phyloP scores from a whole-genome alignment of 2,329 filamentous ascomycete genomes.

The Ceratocystis cacaofunesta region DNA sequence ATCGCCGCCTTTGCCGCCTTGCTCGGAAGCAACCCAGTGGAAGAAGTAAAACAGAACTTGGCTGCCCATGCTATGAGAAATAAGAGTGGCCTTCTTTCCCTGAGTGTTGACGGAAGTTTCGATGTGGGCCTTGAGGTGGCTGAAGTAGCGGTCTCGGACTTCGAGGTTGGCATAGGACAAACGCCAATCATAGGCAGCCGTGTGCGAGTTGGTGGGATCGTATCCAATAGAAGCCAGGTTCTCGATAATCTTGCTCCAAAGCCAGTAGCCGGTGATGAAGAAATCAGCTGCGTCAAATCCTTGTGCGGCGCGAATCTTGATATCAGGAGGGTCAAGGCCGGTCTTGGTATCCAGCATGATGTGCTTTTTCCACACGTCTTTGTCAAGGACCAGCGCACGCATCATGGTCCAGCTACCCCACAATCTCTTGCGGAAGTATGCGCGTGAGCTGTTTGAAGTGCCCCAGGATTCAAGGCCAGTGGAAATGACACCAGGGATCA shows the following conservation, averaged over 20 bases:
- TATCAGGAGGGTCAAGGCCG: constrained; percentile 73
- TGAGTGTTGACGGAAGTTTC: constrained; percentile 64
- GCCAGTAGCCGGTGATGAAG: constrained; percentile 87
- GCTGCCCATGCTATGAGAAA: constrained; percentile 95
- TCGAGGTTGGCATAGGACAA: constrained; percentile 83
- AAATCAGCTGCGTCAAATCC: constrained; percentile 98
- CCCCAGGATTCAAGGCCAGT: constrained; percentile 96
- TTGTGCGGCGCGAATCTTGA: constrained; percentile 85
- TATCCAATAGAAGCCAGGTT: constrained; percentile 93
- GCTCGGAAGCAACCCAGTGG: constrained; percentile 62
- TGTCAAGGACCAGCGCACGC: constrained; percentile 82
- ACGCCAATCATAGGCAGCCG: constrained; percentile 76
- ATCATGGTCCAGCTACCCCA: constrained; percentile 99
- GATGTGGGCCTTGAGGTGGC: constrained; percentile 75
- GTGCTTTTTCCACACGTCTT: constrained; percentile 86
- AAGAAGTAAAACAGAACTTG: constrained; percentile 82
- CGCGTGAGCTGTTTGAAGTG: constrained; percentile 66
- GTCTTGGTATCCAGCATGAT: constrained; percentile 92
- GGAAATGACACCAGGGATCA: constrained; percentile 96
- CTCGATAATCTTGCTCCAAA: constrained; percentile 97
- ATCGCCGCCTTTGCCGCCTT: constrained; percentile 66
- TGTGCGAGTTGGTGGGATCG: constrained; percentile 64
- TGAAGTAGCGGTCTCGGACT: constrained; percentile 83
- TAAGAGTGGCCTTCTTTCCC: constrained; percentile 65
- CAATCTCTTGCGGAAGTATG: constrained; percentile 84